Percentiles rank a stretch among this genome's conserved stretches.
phyloP scores from a whole-genome alignment of 139 green algal species.

The Choricystis sp. region DNA sequence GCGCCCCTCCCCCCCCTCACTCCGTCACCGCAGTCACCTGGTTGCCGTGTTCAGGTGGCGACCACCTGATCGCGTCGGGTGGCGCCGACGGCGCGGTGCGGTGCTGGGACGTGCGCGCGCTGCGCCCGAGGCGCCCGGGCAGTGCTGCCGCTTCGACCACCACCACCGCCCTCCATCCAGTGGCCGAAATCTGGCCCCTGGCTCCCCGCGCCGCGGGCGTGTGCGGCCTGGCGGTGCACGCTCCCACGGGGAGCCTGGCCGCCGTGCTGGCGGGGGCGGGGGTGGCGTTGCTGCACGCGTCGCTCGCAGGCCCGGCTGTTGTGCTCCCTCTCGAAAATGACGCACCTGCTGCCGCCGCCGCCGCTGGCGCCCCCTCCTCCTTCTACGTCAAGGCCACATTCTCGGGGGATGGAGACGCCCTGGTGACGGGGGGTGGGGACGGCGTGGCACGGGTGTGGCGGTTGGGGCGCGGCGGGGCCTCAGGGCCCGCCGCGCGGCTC shows the following conservation, averaged over 20 bases:
- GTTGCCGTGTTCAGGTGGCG: conserved; percentile 23
- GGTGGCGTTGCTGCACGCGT: too few relatives aligned
- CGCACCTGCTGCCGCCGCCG: neutral
- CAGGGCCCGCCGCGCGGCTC: conserved; percentile 12
- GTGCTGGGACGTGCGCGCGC: conserved; percentile 47
- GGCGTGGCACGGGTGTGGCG: conserved; percentile 43
- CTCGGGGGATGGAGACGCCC: conserved; percentile 34
- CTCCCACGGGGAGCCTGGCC: conserved; percentile 8
- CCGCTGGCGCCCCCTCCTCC: conserved; percentile 8
- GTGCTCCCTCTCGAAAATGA: too few relatives aligned
- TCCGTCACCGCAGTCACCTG: conserved; percentile 44
- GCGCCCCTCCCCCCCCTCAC: conserved; percentile 4
- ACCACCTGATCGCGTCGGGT: conserved; percentile 27
- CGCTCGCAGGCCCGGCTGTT: neutral
- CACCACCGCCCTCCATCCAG: neutral
- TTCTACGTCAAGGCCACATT: conserved; percentile 61
- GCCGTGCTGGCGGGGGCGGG: too few relatives aligned
- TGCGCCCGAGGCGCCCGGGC: conserved; percentile 1
- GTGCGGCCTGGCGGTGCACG: conserved; percentile 28
- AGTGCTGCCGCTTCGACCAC: neutral
- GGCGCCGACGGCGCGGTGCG: conserved; percentile 45
- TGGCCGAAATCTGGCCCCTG: neutral
- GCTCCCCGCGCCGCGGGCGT: conserved; percentile 18
- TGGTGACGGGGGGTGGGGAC: conserved; percentile 45
- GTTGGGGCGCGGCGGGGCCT: conserved; percentile 14